Percentiles rank a stretch among this genome's conserved stretches.
phyloP scores from a whole-genome alignment of 352 stramenopile species.

The Phytopythium litorale region DNA sequence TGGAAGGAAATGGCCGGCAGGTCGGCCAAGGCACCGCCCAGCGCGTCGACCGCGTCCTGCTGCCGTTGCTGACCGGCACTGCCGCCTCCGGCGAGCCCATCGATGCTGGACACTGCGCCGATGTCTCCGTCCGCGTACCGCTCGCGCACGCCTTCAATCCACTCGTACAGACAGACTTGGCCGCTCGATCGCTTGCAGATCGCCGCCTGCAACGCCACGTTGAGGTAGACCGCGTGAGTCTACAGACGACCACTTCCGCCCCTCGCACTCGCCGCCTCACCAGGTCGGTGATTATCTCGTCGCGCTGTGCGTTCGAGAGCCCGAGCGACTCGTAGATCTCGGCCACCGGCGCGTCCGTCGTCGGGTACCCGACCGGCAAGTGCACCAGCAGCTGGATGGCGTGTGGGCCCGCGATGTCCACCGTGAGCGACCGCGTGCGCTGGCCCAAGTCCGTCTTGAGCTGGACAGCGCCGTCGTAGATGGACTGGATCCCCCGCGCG shows the following conservation, averaged over 20 bases:
- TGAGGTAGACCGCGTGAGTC: no score
- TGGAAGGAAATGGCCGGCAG: conserved; percentile 31
- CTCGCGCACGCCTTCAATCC: conserved; percentile 80
- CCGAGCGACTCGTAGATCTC: conserved; percentile 83
- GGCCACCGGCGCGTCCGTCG: conserved; percentile 58
- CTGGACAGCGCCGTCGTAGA: conserved; percentile 68
- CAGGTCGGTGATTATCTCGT: conserved; percentile 60
- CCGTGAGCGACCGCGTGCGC: conserved; percentile 43
- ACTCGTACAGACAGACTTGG: conserved; percentile 85
- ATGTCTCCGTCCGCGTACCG: conserved; percentile 51
- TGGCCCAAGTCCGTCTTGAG: conserved; percentile 50
- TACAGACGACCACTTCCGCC: no score
- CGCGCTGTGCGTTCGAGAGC: conserved; percentile 60
- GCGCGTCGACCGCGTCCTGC: conserved; percentile 6
- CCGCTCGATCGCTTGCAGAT: conserved; percentile 72
- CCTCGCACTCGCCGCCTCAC: conserved; percentile 15
- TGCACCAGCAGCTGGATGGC: conserved; percentile 70
- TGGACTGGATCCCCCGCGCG: conserved; percentile 34
- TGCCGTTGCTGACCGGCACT: not conserved
- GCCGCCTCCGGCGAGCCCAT: not conserved
- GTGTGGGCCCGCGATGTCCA: conserved; percentile 56
- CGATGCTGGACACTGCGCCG: not conserved
- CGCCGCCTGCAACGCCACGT: conserved; percentile 16
- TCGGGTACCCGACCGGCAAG: conserved; percentile 67
- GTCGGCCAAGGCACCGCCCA: conserved; percentile 10